Percentiles rank a stretch among this genome's conserved stretches.
Evolutionary conservation across 768 basidiomycete species (phyloP).

Genomic region (Tubosaeta brunneosetosa): DNA sequence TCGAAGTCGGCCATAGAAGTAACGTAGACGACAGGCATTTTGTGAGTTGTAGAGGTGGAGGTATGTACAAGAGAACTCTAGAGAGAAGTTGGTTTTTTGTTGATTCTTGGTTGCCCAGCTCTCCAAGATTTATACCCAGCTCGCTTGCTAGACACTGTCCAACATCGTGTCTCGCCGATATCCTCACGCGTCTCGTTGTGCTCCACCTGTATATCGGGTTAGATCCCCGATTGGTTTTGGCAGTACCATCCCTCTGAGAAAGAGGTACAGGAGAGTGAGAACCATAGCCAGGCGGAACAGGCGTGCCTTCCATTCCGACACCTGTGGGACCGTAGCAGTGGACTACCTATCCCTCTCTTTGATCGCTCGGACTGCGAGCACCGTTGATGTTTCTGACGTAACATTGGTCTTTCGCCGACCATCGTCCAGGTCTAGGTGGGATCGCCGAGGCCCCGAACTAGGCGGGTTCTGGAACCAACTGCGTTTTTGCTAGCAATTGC

Average conservation of each 20-base stretch:
- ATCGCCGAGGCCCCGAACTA: conserved; percentile 16
- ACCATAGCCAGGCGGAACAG: conserved; percentile 24
- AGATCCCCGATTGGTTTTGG: conserved; percentile 21
- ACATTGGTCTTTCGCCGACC: conserved; percentile 18
- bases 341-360: conserved; percentile 15
- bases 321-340: conserved; percentile 23
- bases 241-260: conserved; percentile 15
- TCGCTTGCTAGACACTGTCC: conserved; percentile 14
- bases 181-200: conserved; percentile 9
- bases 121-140: conserved; percentile 25
- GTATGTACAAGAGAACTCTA: conserved; percentile 12
- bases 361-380: conserved; percentile 14
- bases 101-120: conserved; percentile 11
- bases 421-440: conserved; percentile 11
- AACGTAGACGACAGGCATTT: conserved; percentile 22
- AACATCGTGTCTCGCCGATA: conserved; percentile 13
- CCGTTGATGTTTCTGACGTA: conserved; percentile 21
- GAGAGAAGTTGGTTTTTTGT: conserved; percentile 7
- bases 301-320: conserved; percentile 29
- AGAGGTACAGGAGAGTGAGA: conserved; percentile 15
- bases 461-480: conserved; percentile 4
- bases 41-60: conserved; percentile 2
- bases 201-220: conserved; percentile 19
- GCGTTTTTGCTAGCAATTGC: neutral
- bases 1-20: conserved; percentile 27